Evolutionary conservation across 2,329 filamentous ascomycete species (phyloP).

Genomic region (Aurifilum marmelostoma): DNA sequence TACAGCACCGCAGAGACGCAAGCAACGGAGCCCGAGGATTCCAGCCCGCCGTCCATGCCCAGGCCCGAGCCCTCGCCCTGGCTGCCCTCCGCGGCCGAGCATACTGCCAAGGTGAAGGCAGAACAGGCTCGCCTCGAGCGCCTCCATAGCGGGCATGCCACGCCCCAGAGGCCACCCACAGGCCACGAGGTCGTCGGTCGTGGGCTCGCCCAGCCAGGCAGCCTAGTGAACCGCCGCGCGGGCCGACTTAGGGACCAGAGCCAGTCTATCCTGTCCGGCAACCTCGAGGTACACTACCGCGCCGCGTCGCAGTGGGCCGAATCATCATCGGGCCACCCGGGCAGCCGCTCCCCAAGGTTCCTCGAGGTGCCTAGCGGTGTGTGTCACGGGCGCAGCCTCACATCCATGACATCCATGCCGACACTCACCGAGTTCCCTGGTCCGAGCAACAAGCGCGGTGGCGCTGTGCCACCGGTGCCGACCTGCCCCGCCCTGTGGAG

Average conservation of each 20-base stretch:
- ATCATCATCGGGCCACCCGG: neutral
- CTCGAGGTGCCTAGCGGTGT: slow-evolving; percentile 18
- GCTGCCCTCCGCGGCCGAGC: slow-evolving; percentile 43
- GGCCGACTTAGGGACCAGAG: neutral
- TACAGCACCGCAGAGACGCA: slow-evolving; percentile 5
- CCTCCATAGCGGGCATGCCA: slow-evolving; percentile 1
- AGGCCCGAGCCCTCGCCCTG: slow-evolving; percentile 36
- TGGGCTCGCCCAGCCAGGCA: neutral
- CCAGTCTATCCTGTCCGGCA: slow-evolving; percentile 13
- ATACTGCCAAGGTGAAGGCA: slow-evolving; percentile 32
- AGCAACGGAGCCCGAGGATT: slow-evolving; percentile 32
- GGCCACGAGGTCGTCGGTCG: slow-evolving; percentile 14
- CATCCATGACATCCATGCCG: slow-evolving; percentile 12
- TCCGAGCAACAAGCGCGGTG: neutral
- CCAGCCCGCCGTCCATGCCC: slow-evolving; percentile 35
- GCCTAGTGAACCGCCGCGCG: neutral
- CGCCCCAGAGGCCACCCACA: slow-evolving; percentile 21
- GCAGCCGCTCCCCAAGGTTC: slow-evolving; percentile 13
- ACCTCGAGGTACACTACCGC: slow-evolving; percentile 21
- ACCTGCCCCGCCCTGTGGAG: slow-evolving; percentile 13
- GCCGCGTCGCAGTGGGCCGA: slow-evolving; percentile 26
- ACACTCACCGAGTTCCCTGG: slow-evolving; percentile 1
- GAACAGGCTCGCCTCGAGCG: slow-evolving; percentile 19
- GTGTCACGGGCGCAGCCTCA: slow-evolving; percentile 1
- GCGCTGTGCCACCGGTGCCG: neutral